Evolutionary conservation across 1,139 yeast species (phyloP).

Genomic region (Scheffersomyces titani): DNA sequence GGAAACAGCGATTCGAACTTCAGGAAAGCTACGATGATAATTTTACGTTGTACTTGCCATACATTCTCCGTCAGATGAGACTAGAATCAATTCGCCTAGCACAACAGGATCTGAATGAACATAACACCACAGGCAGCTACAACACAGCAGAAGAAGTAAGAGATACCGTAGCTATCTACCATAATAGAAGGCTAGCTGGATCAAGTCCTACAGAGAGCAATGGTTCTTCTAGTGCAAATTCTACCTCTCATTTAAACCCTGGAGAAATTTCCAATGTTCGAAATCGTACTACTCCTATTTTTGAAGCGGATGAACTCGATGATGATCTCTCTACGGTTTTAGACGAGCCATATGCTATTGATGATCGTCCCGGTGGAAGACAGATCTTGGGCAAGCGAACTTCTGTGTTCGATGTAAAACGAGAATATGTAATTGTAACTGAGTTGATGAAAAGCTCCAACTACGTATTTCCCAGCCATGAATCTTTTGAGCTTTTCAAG

Average conservation of each 20-base stretch:
- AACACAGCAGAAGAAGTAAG: neutral
- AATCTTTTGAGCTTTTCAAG: conserved; percentile 34
- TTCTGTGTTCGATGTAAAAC: conserved; percentile 24
- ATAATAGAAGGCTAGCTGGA: neutral
- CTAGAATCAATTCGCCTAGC: conserved; percentile 6
- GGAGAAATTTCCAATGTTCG: neutral
- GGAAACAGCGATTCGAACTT: conserved; percentile 27
- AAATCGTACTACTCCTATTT: neutral
- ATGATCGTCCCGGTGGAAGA: neutral
- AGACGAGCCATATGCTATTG: conserved; percentile 15
- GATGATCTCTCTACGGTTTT: conserved; percentile 27
- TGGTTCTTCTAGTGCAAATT: neutral
- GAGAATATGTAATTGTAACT: conserved; percentile 30
- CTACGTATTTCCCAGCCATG: conserved; percentile 32
- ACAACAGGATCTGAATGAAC: neutral
- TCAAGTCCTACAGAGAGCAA: neutral
- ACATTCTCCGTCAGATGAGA: conserved; percentile 30
- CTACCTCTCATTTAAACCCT: neutral
- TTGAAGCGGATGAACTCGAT: conserved; percentile 7
- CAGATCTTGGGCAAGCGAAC: conserved; percentile 13
- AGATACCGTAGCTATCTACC: neutral
- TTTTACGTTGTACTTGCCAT: conserved; percentile 41
- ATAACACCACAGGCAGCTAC: neutral
- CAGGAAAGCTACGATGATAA: conserved; percentile 40
- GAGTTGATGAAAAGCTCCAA: conserved; percentile 35